Percentiles rank a stretch among this genome's conserved stretches.
Evolutionary conservation across 192 early-diverging fungal genomes (phyloP).

Genomic region (Coemansia sp.): DNA sequence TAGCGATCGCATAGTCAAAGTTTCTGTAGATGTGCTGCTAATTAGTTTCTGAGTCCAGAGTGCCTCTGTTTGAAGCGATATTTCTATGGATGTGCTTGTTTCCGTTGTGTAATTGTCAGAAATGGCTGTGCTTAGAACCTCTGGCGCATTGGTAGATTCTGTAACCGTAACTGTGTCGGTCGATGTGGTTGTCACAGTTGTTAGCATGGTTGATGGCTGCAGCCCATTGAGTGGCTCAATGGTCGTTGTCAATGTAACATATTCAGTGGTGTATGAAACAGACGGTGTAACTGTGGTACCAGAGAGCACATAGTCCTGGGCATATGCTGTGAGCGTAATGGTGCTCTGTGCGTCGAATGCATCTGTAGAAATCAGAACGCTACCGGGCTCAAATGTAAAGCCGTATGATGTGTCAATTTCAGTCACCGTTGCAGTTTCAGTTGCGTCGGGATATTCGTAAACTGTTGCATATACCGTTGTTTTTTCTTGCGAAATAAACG

Average conservation of each 20-base stretch:
- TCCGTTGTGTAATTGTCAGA: not conserved
- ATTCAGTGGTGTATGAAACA: not conserved
- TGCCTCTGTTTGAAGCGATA: not conserved
- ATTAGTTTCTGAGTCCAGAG: not conserved
- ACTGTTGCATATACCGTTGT: not conserved
- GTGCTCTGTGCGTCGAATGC: not conserved
- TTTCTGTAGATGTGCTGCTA: not conserved
- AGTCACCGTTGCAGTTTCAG: not conserved
- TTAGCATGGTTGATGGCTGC: not conserved
- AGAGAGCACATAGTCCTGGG: not conserved
- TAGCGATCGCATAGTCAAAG: conserved; percentile 2
- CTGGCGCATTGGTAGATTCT: not conserved
- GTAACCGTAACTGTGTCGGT: not conserved
- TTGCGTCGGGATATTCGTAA: not conserved
- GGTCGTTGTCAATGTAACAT: conserved; percentile 3
- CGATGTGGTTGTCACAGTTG: not conserved
- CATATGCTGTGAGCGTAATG: not conserved
- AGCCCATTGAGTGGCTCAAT: not conserved
- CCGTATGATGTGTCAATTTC: conserved; percentile 1
- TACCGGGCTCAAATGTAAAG: not conserved
- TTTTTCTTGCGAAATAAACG: not conserved
- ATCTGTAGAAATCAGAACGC: not conserved
- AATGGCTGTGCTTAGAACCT: not conserved
- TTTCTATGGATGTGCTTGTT: not conserved
- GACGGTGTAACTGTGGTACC: not conserved